Percentiles rank a stretch among this genome's conserved stretches.
phyloP scores from a whole-genome alignment of 2,329 filamentous ascomycete genomes.

The Phyllachora maydis region DNA sequence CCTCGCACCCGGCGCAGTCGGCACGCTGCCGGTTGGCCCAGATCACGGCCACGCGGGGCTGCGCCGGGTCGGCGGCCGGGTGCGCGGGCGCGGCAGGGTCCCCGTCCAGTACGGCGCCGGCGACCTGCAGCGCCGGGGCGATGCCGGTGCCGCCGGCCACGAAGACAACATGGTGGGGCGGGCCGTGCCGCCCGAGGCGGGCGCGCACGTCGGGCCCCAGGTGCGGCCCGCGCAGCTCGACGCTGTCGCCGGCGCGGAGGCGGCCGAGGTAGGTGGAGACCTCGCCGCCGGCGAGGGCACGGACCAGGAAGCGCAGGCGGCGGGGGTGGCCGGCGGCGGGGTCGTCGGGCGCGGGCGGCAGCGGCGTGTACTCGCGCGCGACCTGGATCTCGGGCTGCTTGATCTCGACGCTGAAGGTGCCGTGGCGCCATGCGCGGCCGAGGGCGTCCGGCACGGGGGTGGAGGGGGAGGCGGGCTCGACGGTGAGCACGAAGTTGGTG shows the following conservation, averaged over 20 bases:
- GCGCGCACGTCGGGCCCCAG: slow-evolving; percentile 35
- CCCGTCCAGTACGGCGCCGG: slow-evolving; percentile 33
- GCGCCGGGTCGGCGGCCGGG: slow-evolving; percentile 3
- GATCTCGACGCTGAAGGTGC: slow-evolving; percentile 76
- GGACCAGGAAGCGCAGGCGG: slow-evolving; percentile 52
- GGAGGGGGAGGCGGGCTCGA: slow-evolving; percentile 19
- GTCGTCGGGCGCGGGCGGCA: slow-evolving; percentile 31
- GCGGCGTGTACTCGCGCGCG: slow-evolving; percentile 72
- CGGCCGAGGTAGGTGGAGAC: slow-evolving; percentile 64
- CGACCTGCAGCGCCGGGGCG: slow-evolving; percentile 70
- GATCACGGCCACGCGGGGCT: slow-evolving; percentile 44
- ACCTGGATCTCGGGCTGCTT: slow-evolving; percentile 93
- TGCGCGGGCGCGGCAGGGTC: slow-evolving; percentile 1
- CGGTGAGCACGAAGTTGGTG: slow-evolving; percentile 47
- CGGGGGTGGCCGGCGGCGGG: slow-evolving; percentile 9
- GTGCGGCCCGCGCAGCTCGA: slow-evolving; percentile 66
- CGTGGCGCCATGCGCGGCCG: slow-evolving; percentile 30
- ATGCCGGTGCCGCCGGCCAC: slow-evolving; percentile 86
- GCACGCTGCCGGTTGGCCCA: slow-evolving; percentile 58
- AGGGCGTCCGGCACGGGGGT: slow-evolving; percentile 10
- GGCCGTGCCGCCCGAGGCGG: slow-evolving; percentile 7
- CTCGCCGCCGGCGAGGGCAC: slow-evolving; percentile 62
- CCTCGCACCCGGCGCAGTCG: slow-evolving; percentile 39
- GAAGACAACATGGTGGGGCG: slow-evolving; percentile 45
- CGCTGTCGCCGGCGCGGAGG: slow-evolving; percentile 35